Conservation (phyloP, 495 filamentous ascomycete species). For the Neurospora sp. region DNA sequence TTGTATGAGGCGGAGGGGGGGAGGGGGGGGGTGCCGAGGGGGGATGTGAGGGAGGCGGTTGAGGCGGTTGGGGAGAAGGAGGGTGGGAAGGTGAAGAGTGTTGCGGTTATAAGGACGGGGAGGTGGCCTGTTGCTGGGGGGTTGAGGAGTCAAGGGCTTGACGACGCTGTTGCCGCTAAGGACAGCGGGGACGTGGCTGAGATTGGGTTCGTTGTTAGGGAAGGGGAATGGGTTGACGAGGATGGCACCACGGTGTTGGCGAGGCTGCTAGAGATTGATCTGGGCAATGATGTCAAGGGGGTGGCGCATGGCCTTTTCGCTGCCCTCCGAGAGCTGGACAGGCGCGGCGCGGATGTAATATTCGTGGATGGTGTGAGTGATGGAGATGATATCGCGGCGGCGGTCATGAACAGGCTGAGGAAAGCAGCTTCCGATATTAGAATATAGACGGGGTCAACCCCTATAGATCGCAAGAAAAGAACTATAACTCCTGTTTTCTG, state of each 20-base stretch:
- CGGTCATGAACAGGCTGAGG: constrained; percentile 89
- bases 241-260: constrained; percentile 16
- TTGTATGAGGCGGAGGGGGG: constrained; percentile 54
- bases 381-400: constrained; percentile 74
- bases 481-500: constrained; percentile 1
- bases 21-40: constrained; percentile 7
- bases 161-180: constrained; percentile 6
- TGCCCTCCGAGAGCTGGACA: constrained; percentile 75
- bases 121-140: constrained; percentile 30
- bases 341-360: constrained; percentile 68
- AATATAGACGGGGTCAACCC: constrained; percentile 20
- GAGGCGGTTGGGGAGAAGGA: background rate
- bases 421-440: constrained; percentile 66
- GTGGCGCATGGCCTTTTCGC: constrained; percentile 85
- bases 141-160: constrained; percentile 17
- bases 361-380: constrained; percentile 85
- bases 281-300: constrained; percentile 57
- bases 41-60: constrained; percentile 11
- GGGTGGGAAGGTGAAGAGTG: constrained; percentile 1
- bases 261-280: constrained; percentile 44
- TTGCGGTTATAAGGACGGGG: constrained; percentile 37
- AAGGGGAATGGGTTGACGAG: constrained; percentile 21
- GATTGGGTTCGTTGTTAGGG: constrained; percentile 20
- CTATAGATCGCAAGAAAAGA: constrained; percentile 11
- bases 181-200: constrained; percentile 17